Percentiles rank a stretch among this genome's conserved stretches.
Evolutionary conservation across 306 rosid genomes (phyloP).

Genomic region (Nissolia schottii): DNA sequence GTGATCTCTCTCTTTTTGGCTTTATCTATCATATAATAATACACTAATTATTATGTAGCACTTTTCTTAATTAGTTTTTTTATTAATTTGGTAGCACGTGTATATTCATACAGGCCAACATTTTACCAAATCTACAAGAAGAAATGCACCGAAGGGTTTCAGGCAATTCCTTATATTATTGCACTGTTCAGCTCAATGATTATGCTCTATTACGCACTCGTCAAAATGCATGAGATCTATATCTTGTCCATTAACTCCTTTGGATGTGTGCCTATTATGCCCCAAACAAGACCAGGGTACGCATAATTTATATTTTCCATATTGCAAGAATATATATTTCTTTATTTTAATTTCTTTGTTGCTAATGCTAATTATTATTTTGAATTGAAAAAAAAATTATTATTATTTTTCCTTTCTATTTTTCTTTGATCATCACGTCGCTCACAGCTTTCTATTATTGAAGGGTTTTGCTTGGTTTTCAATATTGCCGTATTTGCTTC

Average conservation of each 20-base stretch:
- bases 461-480: conserved; percentile 73
- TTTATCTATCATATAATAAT: neutral
- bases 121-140: conserved; percentile 71
- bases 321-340: neutral
- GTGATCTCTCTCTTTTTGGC: neutral
- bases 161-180: conserved; percentile 67
- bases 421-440: neutral
- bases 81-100: neutral
- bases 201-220: conserved; percentile 76
- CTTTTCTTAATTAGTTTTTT: neutral
- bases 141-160: conserved; percentile 74
- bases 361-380: neutral
- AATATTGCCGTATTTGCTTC: conserved; percentile 76
- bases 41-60: no score
- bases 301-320: neutral
- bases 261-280: conserved; percentile 67
- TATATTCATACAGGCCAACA: conserved; percentile 66
- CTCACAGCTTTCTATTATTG: conserved; percentile 59
- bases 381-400: neutral
- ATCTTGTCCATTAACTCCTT: conserved; percentile 77
- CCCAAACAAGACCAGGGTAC: conserved; percentile 63
- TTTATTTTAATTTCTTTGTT: no score
- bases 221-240: conserved; percentile 52
- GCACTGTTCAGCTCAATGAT: conserved; percentile 76
- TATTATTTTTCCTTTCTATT: no score